These are phyloP conservation scores for Chaetoceros muelleri DNA, from an alignment of 108 stramenopile genomes.

Conservation along the genomic window DNA sequence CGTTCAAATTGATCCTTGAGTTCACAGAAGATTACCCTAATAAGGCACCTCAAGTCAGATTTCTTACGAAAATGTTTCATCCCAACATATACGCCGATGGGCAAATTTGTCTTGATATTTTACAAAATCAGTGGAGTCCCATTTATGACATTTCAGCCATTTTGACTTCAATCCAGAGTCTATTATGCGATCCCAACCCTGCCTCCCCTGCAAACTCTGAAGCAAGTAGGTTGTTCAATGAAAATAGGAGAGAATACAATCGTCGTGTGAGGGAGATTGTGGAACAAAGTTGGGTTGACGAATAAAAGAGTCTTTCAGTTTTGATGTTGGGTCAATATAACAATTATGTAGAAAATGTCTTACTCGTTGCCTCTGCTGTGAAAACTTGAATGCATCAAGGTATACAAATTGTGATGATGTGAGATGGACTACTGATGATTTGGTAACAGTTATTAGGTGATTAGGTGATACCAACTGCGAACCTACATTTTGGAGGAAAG, in stretches of 20 bases:
- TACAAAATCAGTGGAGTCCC: slow-evolving; percentile 99
- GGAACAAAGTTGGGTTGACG: slow-evolving; percentile 94
- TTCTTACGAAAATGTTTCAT: slow-evolving; percentile 98
- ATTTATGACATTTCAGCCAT: slow-evolving; percentile 99
- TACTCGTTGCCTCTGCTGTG: too few species aligned
- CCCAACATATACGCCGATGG: slow-evolving; percentile 99
- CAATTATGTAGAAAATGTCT: too few species aligned
- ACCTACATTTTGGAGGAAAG: too few species aligned
- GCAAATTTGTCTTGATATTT: slow-evolving; percentile 96
- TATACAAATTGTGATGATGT: too few species aligned
- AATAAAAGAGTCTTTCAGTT: too few species aligned
- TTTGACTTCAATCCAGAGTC: slow-evolving; percentile 96
- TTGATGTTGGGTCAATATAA: too few species aligned
- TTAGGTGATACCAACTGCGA: too few species aligned
- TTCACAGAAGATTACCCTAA: slow-evolving; percentile 99
- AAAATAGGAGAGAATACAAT: slow-evolving; percentile 97
- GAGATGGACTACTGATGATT: too few species aligned
- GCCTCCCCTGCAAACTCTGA: slow-evolving; percentile 93
- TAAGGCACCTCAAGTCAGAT: slow-evolving; percentile 95
- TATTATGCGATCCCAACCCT: slow-evolving; percentile 99
- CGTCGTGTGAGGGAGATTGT: slow-evolving; percentile 96
- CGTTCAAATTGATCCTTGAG: slow-evolving; percentile 92
- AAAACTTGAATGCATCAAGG: too few species aligned
- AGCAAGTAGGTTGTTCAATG: slow-evolving; percentile 94
- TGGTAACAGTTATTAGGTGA: too few species aligned